Evolutionary conservation across 2,329 filamentous ascomycete species (phyloP).

Genomic region (Fusarium austroafricanum): DNA sequence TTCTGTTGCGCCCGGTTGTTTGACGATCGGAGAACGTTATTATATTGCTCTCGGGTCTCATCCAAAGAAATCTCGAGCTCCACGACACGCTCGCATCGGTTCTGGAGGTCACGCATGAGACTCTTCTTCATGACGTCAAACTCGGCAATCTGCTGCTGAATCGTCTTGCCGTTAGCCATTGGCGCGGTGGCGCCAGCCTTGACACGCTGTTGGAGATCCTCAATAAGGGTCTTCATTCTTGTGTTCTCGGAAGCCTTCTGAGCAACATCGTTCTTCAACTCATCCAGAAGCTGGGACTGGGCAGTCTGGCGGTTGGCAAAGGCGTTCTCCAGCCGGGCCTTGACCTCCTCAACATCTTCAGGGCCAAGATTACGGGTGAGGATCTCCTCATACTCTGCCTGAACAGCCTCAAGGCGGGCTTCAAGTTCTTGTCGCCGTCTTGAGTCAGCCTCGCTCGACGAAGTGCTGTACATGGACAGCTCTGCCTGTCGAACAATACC

Average conservation of each 20-base stretch:
- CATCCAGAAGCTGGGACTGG: slow-evolving; percentile 78
- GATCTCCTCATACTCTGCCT: slow-evolving; percentile 86
- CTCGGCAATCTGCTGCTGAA: slow-evolving; percentile 97
- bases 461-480: slow-evolving; percentile 79
- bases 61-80: slow-evolving; percentile 98
- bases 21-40: slow-evolving; percentile 94
- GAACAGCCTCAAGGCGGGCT: slow-evolving; percentile 76
- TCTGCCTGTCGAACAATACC: slow-evolving; percentile 94
- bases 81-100: slow-evolving; percentile 96
- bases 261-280: slow-evolving; percentile 79
- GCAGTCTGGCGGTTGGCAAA: slow-evolving; percentile 80
- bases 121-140: slow-evolving; percentile 99
- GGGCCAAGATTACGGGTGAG: slow-evolving; percentile 83
- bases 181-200: slow-evolving; percentile 70
- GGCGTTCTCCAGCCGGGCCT: slow-evolving; percentile 79
- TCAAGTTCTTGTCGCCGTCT: slow-evolving; percentile 82
- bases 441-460: slow-evolving; percentile 72
- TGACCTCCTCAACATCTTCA: slow-evolving; percentile 85
- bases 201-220: slow-evolving; percentile 79
- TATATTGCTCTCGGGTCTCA: slow-evolving; percentile 98
- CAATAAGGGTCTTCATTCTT: slow-evolving; percentile 82
- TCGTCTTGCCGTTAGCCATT: slow-evolving; percentile 85
- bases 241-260: slow-evolving; percentile 85
- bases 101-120: slow-evolving; percentile 97
- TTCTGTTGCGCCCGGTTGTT: slow-evolving; percentile 99